These are phyloP conservation scores for Tricholomella constricta DNA, from an alignment of 768 basidiomycete genomes.

Conservation along the genomic window DNA sequence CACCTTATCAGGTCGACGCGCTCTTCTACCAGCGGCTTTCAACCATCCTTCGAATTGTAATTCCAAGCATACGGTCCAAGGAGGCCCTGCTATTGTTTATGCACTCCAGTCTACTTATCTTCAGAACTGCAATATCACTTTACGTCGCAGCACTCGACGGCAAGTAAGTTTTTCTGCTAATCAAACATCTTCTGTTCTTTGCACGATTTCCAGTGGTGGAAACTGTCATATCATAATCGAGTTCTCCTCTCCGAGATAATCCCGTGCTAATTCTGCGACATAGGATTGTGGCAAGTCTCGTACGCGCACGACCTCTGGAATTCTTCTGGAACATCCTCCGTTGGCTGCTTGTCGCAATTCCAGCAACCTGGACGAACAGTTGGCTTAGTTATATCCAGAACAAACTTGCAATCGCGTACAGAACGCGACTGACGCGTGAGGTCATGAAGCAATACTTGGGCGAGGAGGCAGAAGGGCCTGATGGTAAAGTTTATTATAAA, in stretches of 20 bases:
- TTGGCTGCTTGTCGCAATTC: constrained; percentile 92
- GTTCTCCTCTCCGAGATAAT: neutral
- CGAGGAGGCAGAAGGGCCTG: constrained; percentile 58
- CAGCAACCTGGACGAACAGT: constrained; percentile 91
- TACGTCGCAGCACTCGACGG: constrained; percentile 96
- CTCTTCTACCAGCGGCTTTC: constrained; percentile 84
- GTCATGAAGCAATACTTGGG: constrained; percentile 87
- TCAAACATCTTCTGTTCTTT: neutral
- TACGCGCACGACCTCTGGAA: constrained; percentile 75
- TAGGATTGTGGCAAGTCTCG: constrained; percentile 94
- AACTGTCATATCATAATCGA: neutral
- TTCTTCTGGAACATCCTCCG: constrained; percentile 85
- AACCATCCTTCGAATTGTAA: constrained; percentile 80
- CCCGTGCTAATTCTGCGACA: constrained; percentile 1
- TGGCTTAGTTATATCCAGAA: constrained; percentile 94
- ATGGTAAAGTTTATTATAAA: constrained; percentile 93
- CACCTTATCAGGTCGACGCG: constrained; percentile 71
- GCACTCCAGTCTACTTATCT: constrained; percentile 88
- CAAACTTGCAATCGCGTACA: constrained; percentile 87
- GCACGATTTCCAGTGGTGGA: neutral
- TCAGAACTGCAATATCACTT: constrained; percentile 87
- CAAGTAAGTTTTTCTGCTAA: constrained; percentile 44
- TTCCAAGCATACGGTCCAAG: constrained; percentile 82
- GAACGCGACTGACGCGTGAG: constrained; percentile 81
- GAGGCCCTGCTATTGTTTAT: constrained; percentile 85